These are phyloP conservation scores for Phyllosticta citriasiana DNA, from an alignment of 2,329 filamentous ascomycete genomes.

Conservation along the genomic window DNA sequence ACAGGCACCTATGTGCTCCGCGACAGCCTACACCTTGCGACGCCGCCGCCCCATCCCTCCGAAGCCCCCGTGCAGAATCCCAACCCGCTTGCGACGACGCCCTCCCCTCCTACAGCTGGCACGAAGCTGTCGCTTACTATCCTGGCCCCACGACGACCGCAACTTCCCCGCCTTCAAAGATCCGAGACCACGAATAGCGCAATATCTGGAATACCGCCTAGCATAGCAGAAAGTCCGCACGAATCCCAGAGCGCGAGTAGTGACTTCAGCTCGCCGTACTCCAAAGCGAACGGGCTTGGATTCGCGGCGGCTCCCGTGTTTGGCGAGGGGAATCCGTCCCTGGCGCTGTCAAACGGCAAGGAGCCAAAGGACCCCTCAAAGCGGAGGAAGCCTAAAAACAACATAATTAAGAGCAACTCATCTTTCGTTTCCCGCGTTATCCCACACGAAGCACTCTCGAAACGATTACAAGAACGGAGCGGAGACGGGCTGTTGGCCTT, in stretches of 20 bases:
- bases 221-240: slow-evolving; percentile 35
- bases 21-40: slow-evolving; percentile 86
- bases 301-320: slow-evolving; percentile 53
- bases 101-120: slow-evolving; percentile 72
- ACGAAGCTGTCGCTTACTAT: slow-evolving; percentile 73
- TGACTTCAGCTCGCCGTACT: slow-evolving; percentile 31
- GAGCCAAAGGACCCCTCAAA: slow-evolving; percentile 59
- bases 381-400: slow-evolving; percentile 90
- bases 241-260: slow-evolving; percentile 36
- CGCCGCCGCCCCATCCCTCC: slow-evolving; percentile 88
- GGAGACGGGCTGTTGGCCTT: slow-evolving; percentile 79
- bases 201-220: slow-evolving; percentile 33
- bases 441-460: slow-evolving; percentile 69
- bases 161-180: slow-evolving; percentile 33
- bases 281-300: slow-evolving; percentile 2
- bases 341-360: slow-evolving; percentile 52
- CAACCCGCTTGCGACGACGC: slow-evolving; percentile 80
- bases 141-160: slow-evolving; percentile 46
- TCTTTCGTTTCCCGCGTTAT: slow-evolving; percentile 97
- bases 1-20: slow-evolving; percentile 80
- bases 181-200: slow-evolving; percentile 32
- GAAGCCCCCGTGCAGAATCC: slow-evolving; percentile 79
- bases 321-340: slow-evolving; percentile 72
- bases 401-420: slow-evolving; percentile 96
- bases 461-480: slow-evolving; percentile 69